A percentile compares a stretch with the other conserved stretches of the same genome.
Evolutionary conservation across 78 protist species (phyloP).

Genomic region (Chrysochromulina tobinii): DNA sequence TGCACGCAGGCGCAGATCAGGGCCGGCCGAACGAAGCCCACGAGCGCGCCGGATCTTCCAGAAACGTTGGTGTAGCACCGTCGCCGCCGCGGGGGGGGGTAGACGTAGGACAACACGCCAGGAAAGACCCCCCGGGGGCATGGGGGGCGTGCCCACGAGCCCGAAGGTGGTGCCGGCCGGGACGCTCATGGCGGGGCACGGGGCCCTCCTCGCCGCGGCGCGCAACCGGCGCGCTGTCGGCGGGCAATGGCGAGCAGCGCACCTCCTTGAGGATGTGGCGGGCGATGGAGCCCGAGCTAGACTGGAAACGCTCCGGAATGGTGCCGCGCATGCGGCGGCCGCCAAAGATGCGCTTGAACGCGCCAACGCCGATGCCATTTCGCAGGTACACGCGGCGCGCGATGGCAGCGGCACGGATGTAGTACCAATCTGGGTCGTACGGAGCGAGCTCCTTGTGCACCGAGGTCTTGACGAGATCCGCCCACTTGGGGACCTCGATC

Average conservation of each 20-base stretch:
- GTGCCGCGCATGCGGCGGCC: constrained; percentile 67
- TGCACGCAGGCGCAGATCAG: too few relatives aligned
- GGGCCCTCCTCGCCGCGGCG: too few relatives aligned
- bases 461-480: constrained; percentile 93
- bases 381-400: constrained; percentile 82
- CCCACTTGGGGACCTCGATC: constrained; percentile 89
- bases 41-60: too few relatives aligned
- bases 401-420: constrained; percentile 88
- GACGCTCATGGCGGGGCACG: too few relatives aligned
- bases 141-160: too few relatives aligned
- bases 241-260: too few relatives aligned
- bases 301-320: constrained; percentile 57
- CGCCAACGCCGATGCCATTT: constrained; percentile 77
- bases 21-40: too few relatives aligned
- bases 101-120: too few relatives aligned
- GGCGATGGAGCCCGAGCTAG: constrained; percentile 74
- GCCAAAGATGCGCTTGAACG: constrained; percentile 65
- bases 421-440: constrained; percentile 96
- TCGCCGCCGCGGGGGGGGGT: too few relatives aligned
- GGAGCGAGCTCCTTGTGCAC: constrained; percentile 92
- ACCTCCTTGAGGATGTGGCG: constrained; percentile 66
- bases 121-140: background rate
- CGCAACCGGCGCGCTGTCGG: too few relatives aligned
- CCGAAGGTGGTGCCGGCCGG: too few relatives aligned
- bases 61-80: too few relatives aligned